Percentiles rank a stretch among this genome's conserved stretches.
These are phyloP conservation scores for Ceratopteris richardii DNA, from an alignment of 75 land plant species.

Conservation along the genomic window DNA sequence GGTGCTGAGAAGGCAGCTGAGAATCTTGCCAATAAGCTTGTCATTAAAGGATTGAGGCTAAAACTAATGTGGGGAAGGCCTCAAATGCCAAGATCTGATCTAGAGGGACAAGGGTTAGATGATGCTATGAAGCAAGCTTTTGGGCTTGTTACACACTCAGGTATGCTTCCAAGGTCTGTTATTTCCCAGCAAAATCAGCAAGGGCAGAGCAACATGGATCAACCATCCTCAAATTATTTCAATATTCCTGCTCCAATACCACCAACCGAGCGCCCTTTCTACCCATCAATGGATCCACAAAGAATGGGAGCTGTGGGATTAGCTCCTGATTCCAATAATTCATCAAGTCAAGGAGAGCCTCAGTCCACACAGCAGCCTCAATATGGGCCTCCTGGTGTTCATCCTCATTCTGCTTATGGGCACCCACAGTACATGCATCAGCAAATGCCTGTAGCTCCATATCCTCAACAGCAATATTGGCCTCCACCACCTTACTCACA, in stretches of 20 bases:
- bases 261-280: slow-evolving; percentile 56
- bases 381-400: slow-evolving; percentile 19
- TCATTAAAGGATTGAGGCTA: slow-evolving; percentile 80
- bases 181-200: slow-evolving; percentile 65
- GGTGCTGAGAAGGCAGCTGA: slow-evolving; percentile 97
- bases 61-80: slow-evolving; percentile 97
- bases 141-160: slow-evolving; percentile 54
- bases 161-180: slow-evolving; percentile 81
- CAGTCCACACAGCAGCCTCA: slow-evolving; percentile 21
- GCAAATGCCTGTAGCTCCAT: background rate
- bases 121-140: slow-evolving; percentile 29
- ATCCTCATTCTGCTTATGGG: background rate
- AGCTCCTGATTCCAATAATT: slow-evolving; percentile 37
- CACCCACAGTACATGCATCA: slow-evolving; percentile 2
- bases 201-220: slow-evolving; percentile 36
- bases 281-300: slow-evolving; percentile 99
- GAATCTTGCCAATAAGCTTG: slow-evolving; percentile 87
- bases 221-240: slow-evolving; percentile 47
- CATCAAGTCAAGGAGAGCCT: slow-evolving; percentile 16
- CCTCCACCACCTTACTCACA: background rate
- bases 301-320: slow-evolving; percentile 85
- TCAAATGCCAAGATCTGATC: slow-evolving; percentile 66
- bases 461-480: slow-evolving; percentile 4
- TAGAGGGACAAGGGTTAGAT: slow-evolving; percentile 46
- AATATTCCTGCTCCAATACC: slow-evolving; percentile 67